Conservation (phyloP, 371 early-diverging fungal genomes). For the Capillidium heterosporum region DNA sequence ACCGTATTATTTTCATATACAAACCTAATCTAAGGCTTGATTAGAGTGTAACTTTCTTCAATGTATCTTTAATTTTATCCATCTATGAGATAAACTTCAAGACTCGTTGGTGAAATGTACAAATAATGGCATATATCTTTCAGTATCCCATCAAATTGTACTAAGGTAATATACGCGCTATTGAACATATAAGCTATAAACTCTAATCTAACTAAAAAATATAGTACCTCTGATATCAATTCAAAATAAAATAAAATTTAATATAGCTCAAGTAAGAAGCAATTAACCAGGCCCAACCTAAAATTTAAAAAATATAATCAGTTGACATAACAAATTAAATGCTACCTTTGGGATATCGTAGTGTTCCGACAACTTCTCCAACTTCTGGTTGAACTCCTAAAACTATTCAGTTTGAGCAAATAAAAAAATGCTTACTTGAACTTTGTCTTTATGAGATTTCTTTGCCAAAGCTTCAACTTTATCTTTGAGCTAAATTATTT, state of each 20-base stretch:
- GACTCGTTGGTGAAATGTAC: background rate
- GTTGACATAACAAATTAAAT: background rate
- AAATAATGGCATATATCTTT: background rate
- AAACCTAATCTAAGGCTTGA: too few relatives aligned
- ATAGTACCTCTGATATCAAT: background rate
- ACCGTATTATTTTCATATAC: too few relatives aligned
- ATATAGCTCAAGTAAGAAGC: background rate
- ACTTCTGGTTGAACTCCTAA: background rate
- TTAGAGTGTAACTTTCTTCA: too few relatives aligned
- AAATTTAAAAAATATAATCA: background rate
- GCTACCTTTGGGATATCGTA: background rate
- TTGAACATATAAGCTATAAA: background rate
- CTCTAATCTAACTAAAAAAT: background rate
- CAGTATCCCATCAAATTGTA: background rate
- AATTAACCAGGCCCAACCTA: constrained; percentile 1
- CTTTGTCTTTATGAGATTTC: background rate
- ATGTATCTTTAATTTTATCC: too few relatives aligned
- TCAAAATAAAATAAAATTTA: background rate
- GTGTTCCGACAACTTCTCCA: background rate
- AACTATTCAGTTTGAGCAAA: background rate
- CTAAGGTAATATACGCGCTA: background rate
- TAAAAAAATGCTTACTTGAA: background rate
- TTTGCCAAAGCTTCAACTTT: background rate
- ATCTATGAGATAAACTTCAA: background rate
- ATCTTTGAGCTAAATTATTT: background rate